phyloP scores from a whole-genome alignment of 768 basidiomycete species.

The Boletus sp. region DNA sequence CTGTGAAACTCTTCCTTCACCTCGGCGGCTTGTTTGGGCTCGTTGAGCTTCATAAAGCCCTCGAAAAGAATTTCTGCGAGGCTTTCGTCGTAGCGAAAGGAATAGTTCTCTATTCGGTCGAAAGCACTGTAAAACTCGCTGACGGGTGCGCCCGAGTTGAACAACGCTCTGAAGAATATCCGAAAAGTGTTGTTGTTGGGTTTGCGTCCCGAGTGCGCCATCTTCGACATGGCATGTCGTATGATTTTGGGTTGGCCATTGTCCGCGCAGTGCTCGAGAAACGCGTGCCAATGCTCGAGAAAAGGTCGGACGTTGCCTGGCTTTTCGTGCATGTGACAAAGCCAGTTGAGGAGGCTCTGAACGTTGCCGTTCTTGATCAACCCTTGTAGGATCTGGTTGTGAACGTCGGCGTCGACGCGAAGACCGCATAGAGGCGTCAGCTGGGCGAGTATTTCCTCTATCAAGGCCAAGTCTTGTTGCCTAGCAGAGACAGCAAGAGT shows the following conservation, averaged over 20 bases:
- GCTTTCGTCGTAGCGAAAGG: slow-evolving; percentile 43
- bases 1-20: slow-evolving; percentile 39
- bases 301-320: slow-evolving; percentile 47
- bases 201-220: slow-evolving; percentile 39
- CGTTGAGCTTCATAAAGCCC: slow-evolving; percentile 42
- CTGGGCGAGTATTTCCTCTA: slow-evolving; percentile 52
- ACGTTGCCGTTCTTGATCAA: slow-evolving; percentile 46
- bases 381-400: slow-evolving; percentile 48
- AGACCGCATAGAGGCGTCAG: slow-evolving; percentile 48
- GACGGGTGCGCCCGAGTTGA: slow-evolving; percentile 31
- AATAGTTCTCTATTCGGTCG: slow-evolving; percentile 44
- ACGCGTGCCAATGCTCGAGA: slow-evolving; percentile 53
- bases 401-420: slow-evolving; percentile 43
- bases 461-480: slow-evolving; percentile 51
- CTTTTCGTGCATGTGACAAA: slow-evolving; percentile 51
- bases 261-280: slow-evolving; percentile 43
- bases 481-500: slow-evolving; percentile 51
- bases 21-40: slow-evolving; percentile 35
- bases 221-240: slow-evolving; percentile 34
- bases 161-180: slow-evolving; percentile 47
- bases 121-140: slow-evolving; percentile 41
- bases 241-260: slow-evolving; percentile 26
- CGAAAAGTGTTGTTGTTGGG: slow-evolving; percentile 48
- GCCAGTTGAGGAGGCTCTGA: slow-evolving; percentile 47
- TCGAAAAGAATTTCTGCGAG: slow-evolving; percentile 42